phyloP scores from a whole-genome alignment of 2,329 filamentous ascomycete genomes.

The Fusarium ambrosium region DNA sequence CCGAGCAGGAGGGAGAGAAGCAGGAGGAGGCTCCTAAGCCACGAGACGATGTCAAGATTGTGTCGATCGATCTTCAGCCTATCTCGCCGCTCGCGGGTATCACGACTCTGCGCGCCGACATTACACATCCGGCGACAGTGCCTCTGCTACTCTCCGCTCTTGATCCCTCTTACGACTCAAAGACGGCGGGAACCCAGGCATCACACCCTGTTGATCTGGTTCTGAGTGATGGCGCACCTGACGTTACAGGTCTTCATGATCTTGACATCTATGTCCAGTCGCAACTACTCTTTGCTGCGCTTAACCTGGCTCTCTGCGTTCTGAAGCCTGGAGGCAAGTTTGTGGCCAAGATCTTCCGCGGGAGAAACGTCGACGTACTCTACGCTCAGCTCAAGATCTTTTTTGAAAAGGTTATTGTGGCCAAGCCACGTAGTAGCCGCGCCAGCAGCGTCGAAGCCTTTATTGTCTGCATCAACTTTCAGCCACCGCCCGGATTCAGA shows the following conservation, averaged over 20 bases:
- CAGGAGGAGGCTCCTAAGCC: conserved; percentile 55
- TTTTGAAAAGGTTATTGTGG: conserved; percentile 86
- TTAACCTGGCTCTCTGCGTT: conserved; percentile 94
- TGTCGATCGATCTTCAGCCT: conserved; percentile 94
- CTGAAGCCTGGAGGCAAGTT: conserved; percentile 94
- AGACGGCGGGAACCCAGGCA: conserved; percentile 61
- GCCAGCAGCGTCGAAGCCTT: conserved; percentile 98
- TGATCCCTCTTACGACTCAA: conserved; percentile 75
- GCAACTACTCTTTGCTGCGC: conserved; percentile 91
- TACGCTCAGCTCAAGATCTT: conserved; percentile 95
- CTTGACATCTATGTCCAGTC: conserved; percentile 98
- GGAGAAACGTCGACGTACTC: conserved; percentile 93
- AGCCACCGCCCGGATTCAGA: conserved; percentile 80
- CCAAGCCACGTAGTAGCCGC: conserved; percentile 94
- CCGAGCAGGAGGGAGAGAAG: conserved; percentile 26
- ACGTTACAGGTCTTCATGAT: conserved; percentile 96
- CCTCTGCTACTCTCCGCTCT: conserved; percentile 88
- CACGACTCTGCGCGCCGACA: conserved; percentile 91
- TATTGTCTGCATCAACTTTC: conserved; percentile 92
- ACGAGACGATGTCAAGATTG: conserved; percentile 86
- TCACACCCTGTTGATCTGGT: conserved; percentile 91
- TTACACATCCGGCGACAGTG: conserved; percentile 96
- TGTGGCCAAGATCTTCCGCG: conserved; percentile 97
- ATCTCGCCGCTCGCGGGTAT: conserved; percentile 96
- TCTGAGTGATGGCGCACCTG: conserved; percentile 93